Percentiles rank a stretch among this genome's conserved stretches.
phyloP scores from a whole-genome alignment of 1,284 basidiomycete genomes.

The Thelephora terrestris region DNA sequence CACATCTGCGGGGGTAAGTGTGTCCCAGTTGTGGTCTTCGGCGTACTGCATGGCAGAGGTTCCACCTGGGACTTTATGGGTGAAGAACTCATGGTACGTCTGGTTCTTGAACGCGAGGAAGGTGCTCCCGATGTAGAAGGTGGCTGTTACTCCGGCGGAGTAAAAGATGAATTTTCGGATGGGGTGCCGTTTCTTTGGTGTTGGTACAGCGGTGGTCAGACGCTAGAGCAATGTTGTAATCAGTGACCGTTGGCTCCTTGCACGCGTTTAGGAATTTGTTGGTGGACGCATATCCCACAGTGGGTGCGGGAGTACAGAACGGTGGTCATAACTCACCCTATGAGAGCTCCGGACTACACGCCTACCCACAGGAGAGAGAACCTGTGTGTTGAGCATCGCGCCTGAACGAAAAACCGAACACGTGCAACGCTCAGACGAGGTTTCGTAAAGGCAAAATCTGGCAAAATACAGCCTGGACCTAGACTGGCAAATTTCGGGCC shows the following conservation, averaged over 20 bases:
- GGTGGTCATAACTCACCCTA: conserved; percentile 35
- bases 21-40: conserved; percentile 72
- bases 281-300: background rate
- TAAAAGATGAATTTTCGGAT: conserved; percentile 48
- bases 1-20: conserved; percentile 49
- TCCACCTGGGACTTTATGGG: conserved; percentile 69
- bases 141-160: conserved; percentile 50
- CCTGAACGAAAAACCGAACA: too few relatives aligned
- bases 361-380: conserved; percentile 34
- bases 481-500: too few relatives aligned
- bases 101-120: conserved; percentile 68
- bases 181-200: conserved; percentile 43
- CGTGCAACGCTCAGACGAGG: too few relatives aligned
- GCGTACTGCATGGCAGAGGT: conserved; percentile 71
- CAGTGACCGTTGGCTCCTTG: background rate
- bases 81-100: conserved; percentile 73
- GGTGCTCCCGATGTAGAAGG: conserved; percentile 74
- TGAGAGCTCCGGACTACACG: conserved; percentile 37
- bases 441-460: too few relatives aligned
- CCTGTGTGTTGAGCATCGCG: conserved; percentile 18
- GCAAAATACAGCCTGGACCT: too few relatives aligned
- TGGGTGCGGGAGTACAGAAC: background rate
- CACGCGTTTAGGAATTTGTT: background rate
- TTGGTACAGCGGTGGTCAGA: conserved; percentile 21
- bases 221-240: background rate